Conservation (phyloP, 257 asterid genomes). For the Handroanthus guayacan region DNA sequence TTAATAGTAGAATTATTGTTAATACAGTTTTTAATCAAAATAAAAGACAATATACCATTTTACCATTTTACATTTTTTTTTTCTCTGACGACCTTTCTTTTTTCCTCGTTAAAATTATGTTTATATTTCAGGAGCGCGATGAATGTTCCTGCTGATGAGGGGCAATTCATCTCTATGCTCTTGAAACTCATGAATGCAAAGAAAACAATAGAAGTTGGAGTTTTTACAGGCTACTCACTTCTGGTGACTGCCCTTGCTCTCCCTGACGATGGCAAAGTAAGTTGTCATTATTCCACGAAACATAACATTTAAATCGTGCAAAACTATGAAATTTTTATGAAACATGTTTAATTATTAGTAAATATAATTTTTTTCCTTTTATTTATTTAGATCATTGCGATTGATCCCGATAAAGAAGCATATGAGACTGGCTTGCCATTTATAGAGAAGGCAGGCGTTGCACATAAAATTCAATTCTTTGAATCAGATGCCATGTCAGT, state of each 20-base stretch:
- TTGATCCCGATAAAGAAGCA: constrained; percentile 57
- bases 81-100: no score
- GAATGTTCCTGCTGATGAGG: constrained; percentile 63
- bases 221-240: constrained; percentile 68
- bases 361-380: neutral
- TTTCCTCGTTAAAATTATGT: neutral
- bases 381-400: constrained; percentile 44
- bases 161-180: constrained; percentile 52
- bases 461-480: constrained; percentile 50
- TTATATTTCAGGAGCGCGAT: constrained; percentile 49
- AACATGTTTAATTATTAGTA: neutral
- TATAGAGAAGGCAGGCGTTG: constrained; percentile 53
- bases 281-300: neutral
- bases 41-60: no score
- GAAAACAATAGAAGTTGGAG: constrained; percentile 64
- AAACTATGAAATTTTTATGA: no score
- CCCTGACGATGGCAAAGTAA: constrained; percentile 57
- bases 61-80: no score
- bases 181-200: constrained; percentile 59
- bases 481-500: constrained; percentile 39
- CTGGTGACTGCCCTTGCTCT: constrained; percentile 58
- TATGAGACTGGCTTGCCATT: constrained; percentile 58
- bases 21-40: no score
- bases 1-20: no score
- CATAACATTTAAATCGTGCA: no score